Evolutionary conservation across 192 early-diverging fungal species (phyloP).

Genomic region (Rhizoclosmatium globosum): DNA sequence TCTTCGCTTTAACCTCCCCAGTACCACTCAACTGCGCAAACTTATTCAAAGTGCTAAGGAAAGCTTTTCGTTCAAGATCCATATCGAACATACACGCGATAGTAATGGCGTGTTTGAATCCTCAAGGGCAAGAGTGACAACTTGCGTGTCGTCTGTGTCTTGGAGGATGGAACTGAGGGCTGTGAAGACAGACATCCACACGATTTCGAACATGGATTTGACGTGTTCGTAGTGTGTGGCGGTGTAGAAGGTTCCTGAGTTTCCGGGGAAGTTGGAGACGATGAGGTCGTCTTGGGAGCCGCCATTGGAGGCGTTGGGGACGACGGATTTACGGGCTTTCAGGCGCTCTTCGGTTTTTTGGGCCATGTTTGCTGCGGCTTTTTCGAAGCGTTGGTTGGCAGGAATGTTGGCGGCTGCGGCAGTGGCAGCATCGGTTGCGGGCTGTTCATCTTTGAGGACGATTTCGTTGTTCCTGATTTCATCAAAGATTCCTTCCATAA

Average conservation of each 20-base stretch:
- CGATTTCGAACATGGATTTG: conserved; percentile 86
- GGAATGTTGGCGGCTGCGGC: background rate
- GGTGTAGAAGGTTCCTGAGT: conserved; percentile 53
- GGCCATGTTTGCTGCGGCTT: conserved; percentile 56
- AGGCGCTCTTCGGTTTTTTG: conserved; percentile 58
- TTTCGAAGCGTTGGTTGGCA: conserved; percentile 42
- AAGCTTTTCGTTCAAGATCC: conserved; percentile 87
- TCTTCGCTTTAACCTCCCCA: conserved; percentile 85
- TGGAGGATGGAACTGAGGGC: conserved; percentile 84
- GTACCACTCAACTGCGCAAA: conserved; percentile 76
- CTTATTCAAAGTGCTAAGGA: conserved; percentile 87
- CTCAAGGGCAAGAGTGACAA: conserved; percentile 66
- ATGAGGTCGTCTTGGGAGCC: background rate
- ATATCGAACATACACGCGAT: conserved; percentile 90
- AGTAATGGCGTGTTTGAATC: conserved; percentile 81
- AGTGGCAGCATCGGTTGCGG: conserved; percentile 22
- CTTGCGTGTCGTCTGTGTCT: conserved; percentile 80
- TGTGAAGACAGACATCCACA: conserved; percentile 89
- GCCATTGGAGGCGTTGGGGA: conserved; percentile 16
- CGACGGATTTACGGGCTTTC: conserved; percentile 33
- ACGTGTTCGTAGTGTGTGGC: conserved; percentile 86
- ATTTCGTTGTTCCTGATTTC: conserved; percentile 88
- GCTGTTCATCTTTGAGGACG: conserved; percentile 88
- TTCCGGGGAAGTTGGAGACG: background rate
- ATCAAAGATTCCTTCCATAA: conserved; percentile 79